These are phyloP conservation scores for Sphagnum tenellum DNA, from an alignment of 225 moss, liverwort and hornwort species.

Conservation along the genomic window DNA sequence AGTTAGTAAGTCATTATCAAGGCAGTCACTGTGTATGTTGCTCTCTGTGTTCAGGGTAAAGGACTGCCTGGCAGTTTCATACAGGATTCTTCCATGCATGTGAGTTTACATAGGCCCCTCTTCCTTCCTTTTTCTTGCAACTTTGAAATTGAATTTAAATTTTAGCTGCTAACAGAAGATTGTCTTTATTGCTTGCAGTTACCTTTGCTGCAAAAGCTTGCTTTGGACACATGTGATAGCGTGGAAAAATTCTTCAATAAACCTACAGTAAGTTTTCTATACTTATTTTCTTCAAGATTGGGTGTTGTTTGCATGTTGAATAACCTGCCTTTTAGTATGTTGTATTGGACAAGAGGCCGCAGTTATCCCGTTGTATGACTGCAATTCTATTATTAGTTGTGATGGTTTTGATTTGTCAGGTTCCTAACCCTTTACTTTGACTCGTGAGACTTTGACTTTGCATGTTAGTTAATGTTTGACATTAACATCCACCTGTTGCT, in stretches of 20 bases:
- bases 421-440: no score
- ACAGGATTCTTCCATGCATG: slow-evolving; percentile 18
- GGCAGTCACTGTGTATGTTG: no score
- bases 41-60: slow-evolving; percentile 39
- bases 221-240: slow-evolving; percentile 55
- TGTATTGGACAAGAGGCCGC: neutral
- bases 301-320: no score
- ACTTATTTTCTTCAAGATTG: no score
- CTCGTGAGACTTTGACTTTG: no score
- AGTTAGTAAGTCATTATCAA: no score
- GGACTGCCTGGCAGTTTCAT: slow-evolving; percentile 45
- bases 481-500: no score
- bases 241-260: slow-evolving; percentile 12
- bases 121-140: neutral
- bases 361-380: no score
- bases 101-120: slow-evolving; percentile 11
- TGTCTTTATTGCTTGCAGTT: slow-evolving; percentile 26
- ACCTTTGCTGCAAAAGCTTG: slow-evolving; percentile 48
- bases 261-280: slow-evolving; percentile 13
- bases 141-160: neutral
- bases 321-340: no score
- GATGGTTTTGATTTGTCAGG: no score
- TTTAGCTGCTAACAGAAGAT: neutral
- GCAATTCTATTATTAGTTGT: no score
- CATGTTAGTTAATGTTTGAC: no score